Base-by-base conservation (phyloP, 2,329 filamentous ascomycete species). In the Fusarium pseudocircinatum region DNA sequence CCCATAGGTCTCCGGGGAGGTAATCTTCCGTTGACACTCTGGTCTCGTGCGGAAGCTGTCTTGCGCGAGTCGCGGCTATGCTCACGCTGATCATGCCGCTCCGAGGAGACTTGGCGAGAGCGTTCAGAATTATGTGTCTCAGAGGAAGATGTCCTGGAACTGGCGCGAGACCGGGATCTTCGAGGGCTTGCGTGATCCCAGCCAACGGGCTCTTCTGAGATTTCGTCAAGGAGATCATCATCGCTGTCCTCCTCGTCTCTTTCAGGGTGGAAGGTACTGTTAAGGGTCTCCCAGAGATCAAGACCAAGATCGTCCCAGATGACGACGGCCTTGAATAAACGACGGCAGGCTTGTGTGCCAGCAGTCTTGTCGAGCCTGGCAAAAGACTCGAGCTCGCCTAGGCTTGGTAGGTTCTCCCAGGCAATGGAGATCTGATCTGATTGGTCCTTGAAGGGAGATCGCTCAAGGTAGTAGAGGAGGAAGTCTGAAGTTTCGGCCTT, bases 291-390 rank as follows among this genome's bases (percentile, higher is more conserved):
- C 81, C 81, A 83, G 40, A 83, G 77, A 39, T 78, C 76, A 58
- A 78, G 80, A 40, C 81, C 81, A 36, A 83, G 76, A 43, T 82
- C 79, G 61, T 83, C 81, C 81, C 81, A 83, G 40, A 83, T 79
- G 43, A 83, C 81, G 16, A 79, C 79, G 32, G 81, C 81, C 69
- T 81, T 83, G 79, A 83, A 83, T 9, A 83, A 75, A 20, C 79
- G 78, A 39, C 81, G 77, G 68, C 81, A 83, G 43, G 79, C 80
- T 42, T 78, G 77, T 7, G 81, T 83, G 63, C 81, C 81, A 44
- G 82, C 78, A 43, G 77, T 77, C 63, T 82, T 79, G 61, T 79
- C 75, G 46, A 83, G 75, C 28, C 68, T 59, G 36, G 81, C 81
- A 47, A 78, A 83, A 13, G 77, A 72, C 52, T 79, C 76, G 36